These are phyloP conservation scores for Candida michaelii DNA, from an alignment of 805 yeast genomes.

Conservation along the genomic window DNA sequence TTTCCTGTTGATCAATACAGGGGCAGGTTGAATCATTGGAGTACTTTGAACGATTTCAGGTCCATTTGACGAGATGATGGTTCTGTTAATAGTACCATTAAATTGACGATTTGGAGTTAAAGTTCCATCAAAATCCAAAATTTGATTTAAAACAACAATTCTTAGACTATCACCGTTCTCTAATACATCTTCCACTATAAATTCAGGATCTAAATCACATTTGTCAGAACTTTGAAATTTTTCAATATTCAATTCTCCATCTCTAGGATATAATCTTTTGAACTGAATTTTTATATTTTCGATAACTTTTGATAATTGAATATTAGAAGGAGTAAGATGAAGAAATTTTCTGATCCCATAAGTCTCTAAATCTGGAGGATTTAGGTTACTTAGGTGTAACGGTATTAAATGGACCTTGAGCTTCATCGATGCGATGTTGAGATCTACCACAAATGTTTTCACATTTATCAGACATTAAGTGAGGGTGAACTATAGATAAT, in stretches of 20 bases:
- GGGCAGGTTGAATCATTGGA: constrained; percentile 26
- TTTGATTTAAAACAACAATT: constrained; percentile 30
- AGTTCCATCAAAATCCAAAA: constrained; percentile 3
- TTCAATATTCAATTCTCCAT: constrained; percentile 52
- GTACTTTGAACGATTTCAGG: constrained; percentile 19
- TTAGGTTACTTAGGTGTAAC: constrained; percentile 18
- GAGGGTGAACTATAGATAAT: no score
- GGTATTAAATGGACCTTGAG: constrained; percentile 39
- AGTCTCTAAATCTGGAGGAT: constrained; percentile 22
- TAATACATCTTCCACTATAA: constrained; percentile 62
- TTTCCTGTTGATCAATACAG: constrained; percentile 20
- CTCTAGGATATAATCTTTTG: constrained; percentile 63
- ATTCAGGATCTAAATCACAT: constrained; percentile 83
- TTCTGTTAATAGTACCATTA: neutral
- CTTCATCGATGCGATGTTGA: constrained; percentile 19
- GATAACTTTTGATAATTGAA: constrained; percentile 49
- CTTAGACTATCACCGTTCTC: constrained; percentile 37
- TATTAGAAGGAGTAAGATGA: constrained; percentile 55
- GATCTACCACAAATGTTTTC: neutral
- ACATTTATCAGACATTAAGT: no score
- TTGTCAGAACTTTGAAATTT: constrained; percentile 64
- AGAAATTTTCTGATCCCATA: constrained; percentile 51
- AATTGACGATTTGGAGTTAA: constrained; percentile 4
- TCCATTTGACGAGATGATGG: neutral
- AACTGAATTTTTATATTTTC: constrained; percentile 57